Evolutionary conservation across 345 rosid species (phyloP), one percentile per base, ranked within the genome.

Genomic region (Kandelia obovata): DNA sequence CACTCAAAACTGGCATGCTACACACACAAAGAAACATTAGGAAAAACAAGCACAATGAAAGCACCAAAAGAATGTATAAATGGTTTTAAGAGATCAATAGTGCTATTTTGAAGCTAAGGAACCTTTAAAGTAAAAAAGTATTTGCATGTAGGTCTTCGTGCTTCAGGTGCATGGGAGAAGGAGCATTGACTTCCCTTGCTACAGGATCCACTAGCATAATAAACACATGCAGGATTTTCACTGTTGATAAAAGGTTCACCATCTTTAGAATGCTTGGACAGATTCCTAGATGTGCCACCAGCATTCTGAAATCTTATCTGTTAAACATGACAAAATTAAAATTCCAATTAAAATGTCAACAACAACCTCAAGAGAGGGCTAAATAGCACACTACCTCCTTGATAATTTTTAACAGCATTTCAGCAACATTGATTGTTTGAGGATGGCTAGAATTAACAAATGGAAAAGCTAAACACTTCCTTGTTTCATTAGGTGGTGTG

Each of bases 41-140:
- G 49, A 15, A 13, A 43, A 43, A 13, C 5, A 43, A 56, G 15
- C 59, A 56, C 59, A 25, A 11, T 25, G 11, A 21, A 21, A 21
- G 13, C 31, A 27, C 31, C 69, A 6, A 62, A 30, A 35, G 32
- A 8, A 63, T 10, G 23, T 17, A 17, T 2, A 64, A 66, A 27
- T 20, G 61, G 31, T 25, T 58, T 57, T 5, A 23, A 60, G 21
- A 56, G 49, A 65, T 49, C 7, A 21, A 53, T 7, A 16, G 59
- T 26, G 59, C 25, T 55, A 61, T 59, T 25, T 57, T 60, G 46
- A 47, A 70, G 39, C 8, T 26, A 11, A 11, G 53, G 30, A 37
- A 93, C 97, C 94, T 93, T 82, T 78, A 82, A 75, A 74, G 97
- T 79, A 73, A 82, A 75, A 75, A 89, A 82, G 77, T 79, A 93